Evolutionary conservation across 31 red algal species (phyloP).

Genomic region (Odonthalia washingtoniensis): DNA sequence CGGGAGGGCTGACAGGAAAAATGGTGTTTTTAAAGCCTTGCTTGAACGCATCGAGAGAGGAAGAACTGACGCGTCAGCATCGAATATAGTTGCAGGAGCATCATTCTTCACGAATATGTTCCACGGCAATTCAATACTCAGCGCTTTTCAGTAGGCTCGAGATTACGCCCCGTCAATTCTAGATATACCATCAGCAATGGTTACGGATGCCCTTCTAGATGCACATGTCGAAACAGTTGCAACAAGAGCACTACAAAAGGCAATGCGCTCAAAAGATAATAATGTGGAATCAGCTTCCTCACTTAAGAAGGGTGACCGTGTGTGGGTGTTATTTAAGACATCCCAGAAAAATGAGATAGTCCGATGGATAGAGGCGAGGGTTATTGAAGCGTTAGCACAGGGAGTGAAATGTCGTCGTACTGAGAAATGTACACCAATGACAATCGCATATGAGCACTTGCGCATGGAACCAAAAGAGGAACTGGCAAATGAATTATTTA

Average conservation of each 20-base stretch:
- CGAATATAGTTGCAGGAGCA: not conserved
- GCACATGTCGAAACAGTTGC: not conserved
- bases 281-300: not conserved
- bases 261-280: not conserved
- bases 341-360: not conserved
- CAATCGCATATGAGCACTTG: not conserved
- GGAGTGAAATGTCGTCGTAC: not conserved
- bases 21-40: not conserved
- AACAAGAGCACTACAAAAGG: not conserved
- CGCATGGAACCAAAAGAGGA: not conserved
- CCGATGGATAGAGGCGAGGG: not conserved
- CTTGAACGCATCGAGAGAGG: not conserved
- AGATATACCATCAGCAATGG: not conserved
- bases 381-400: not conserved
- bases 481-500: not conserved
- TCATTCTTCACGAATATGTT: not conserved
- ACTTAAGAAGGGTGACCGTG: not conserved
- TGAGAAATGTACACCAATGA: not conserved
- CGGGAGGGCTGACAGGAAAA: slow-evolving; percentile 5
- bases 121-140: not conserved
- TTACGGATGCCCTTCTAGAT: not conserved
- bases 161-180: not conserved
- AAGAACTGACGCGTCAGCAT: not conserved
- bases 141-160: slow-evolving; percentile 6
- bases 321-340: not conserved